These are phyloP conservation scores for Phanerochaete carnosa DNA, from an alignment of 768 basidiomycete genomes.

Conservation along the genomic window DNA sequence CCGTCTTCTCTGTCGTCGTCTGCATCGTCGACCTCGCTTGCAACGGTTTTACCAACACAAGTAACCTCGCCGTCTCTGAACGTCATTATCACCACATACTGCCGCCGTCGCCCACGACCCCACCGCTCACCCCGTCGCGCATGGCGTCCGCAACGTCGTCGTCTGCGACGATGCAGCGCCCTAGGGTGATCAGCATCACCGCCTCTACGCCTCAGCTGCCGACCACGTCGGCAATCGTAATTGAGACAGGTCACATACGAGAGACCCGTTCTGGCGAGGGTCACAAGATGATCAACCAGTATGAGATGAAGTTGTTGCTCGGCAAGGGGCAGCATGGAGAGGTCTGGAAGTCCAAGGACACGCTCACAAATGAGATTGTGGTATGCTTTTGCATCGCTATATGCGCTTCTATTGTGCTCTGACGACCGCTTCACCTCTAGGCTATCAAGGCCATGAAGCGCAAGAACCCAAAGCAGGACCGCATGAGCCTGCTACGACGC, in stretches of 20 bases:
- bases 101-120: not conserved
- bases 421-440: conserved; percentile 33
- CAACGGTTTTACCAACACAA: not conserved
- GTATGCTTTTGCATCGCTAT: conserved; percentile 39
- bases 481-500: conserved; percentile 45
- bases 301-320: conserved; percentile 69
- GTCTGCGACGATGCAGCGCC: not conserved
- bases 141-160: conserved; percentile 6
- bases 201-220: not conserved
- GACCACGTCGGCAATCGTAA: not conserved
- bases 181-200: not conserved
- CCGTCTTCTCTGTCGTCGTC: not conserved
- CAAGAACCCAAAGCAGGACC: conserved; percentile 67
- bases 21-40: not conserved
- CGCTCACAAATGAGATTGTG: conserved; percentile 35
- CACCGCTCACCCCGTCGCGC: not conserved
- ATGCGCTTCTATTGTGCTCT: not conserved
- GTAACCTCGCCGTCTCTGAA: not conserved
- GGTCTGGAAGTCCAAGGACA: conserved; percentile 72
- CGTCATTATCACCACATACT: not conserved
- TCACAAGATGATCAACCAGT: conserved; percentile 73
- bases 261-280: conserved; percentile 1
- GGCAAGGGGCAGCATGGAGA: conserved; percentile 90
- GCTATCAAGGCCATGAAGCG: conserved; percentile 79
- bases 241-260: not conserved